These are phyloP conservation scores for Plasmodium reichenowi DNA, from an alignment of 169 alveolate genomes.

Conservation along the genomic window DNA sequence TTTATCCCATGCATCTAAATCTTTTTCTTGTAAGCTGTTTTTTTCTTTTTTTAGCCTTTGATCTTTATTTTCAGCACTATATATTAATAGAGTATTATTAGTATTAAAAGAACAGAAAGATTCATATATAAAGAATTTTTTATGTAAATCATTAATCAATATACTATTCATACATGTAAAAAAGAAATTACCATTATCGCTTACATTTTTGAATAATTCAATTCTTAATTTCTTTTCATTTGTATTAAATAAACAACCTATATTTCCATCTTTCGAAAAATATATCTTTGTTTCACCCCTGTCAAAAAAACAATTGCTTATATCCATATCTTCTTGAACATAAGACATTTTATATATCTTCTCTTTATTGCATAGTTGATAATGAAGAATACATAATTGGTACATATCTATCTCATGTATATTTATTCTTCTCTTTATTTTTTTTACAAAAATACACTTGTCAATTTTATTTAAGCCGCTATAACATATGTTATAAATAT, in stretches of 20 bases:
- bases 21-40: slow-evolving; percentile 5
- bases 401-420: slow-evolving; percentile 22
- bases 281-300: slow-evolving; percentile 51
- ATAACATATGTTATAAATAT: slow-evolving; percentile 45
- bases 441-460: slow-evolving; percentile 44
- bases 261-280: slow-evolving; percentile 53
- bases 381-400: slow-evolving; percentile 62
- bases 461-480: slow-evolving; percentile 62
- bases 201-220: slow-evolving; percentile 46
- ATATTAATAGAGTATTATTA: slow-evolving; percentile 44
- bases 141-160: slow-evolving; percentile 40
- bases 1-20: slow-evolving; percentile 30
- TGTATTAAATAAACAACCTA: slow-evolving; percentile 65
- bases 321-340: slow-evolving; percentile 44
- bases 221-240: slow-evolving; percentile 61
- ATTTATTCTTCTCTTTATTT: slow-evolving; percentile 20
- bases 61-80: slow-evolving; percentile 73
- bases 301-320: slow-evolving; percentile 55
- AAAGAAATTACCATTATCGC: slow-evolving; percentile 25
- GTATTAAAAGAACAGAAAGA: slow-evolving; percentile 65
- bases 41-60: slow-evolving; percentile 26
- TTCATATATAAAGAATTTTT: slow-evolving; percentile 36
- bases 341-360: slow-evolving; percentile 65
- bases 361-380: slow-evolving; percentile 62
- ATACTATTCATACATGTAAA: slow-evolving; percentile 44